Evolutionary conservation across 441 rosid genomes (phyloP).

Genomic region (Geranium incanum): DNA sequence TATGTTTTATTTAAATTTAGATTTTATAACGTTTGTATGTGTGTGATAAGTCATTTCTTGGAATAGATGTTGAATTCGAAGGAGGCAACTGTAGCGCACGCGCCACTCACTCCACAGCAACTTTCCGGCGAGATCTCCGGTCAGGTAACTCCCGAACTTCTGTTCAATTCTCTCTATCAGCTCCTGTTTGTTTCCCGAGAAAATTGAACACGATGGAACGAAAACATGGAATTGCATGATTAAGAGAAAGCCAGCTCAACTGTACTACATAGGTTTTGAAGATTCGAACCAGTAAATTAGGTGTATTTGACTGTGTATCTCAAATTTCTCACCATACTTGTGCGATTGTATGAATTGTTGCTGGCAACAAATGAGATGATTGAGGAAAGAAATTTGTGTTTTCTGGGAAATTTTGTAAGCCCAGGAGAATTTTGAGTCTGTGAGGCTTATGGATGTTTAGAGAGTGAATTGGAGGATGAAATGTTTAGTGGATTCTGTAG

Average conservation of each 20-base stretch:
- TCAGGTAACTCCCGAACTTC: background rate
- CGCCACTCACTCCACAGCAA: constrained; percentile 4
- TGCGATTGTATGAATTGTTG: background rate
- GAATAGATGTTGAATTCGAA: background rate
- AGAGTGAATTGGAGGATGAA: background rate
- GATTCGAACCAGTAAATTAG: background rate
- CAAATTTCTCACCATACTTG: background rate
- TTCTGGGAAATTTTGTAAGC: background rate
- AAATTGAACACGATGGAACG: background rate
- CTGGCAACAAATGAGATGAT: constrained; percentile 3
- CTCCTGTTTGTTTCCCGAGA: background rate
- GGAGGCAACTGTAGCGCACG: constrained; percentile 3
- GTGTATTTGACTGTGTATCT: background rate
- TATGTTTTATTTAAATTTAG: no score
- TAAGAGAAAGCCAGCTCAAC: background rate
- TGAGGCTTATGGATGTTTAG: background rate
- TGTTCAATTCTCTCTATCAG: background rate
- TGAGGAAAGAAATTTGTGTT: background rate
- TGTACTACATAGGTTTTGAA: background rate
- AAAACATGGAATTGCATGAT: background rate
- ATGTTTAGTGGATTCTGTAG: no score
- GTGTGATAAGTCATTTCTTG: background rate
- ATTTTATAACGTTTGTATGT: no score
- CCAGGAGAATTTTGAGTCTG: background rate
- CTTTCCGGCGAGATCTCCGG: background rate